Evolutionary conservation across 768 basidiomycete genomes (phyloP), one percentile per base, ranked within the genome.

Genomic region (Cystobasidium ongulense): DNA sequence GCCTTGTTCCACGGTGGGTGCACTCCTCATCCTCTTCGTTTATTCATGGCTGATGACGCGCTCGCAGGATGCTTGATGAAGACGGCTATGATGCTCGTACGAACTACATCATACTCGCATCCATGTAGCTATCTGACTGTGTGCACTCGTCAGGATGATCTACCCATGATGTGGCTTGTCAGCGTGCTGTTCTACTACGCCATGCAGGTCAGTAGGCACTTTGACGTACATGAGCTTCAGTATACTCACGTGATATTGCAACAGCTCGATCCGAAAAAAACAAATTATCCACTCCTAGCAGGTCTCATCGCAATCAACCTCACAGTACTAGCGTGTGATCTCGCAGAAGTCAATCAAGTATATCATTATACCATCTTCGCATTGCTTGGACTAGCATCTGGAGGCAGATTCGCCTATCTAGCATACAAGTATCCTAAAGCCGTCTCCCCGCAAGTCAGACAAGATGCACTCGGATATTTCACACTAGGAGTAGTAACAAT

Each of bases 101-200:
- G 13, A 46, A 46, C n/a, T 46, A 46, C n/a, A 46, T 46, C 13
- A 46, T 46, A 46, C 43, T 46, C 43, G 13, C 13, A n/a, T 13
- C 43, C n/a, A 46, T 46, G n/a, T 13, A 25, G 27, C 11, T 59
- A 13, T 59, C 13, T 13, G 13, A 13, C n/a, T 46, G 13, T 46
- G 43, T 59, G 11, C 29, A n/a, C 61, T 39, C 31, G 39, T n/a
- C 65, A 67, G 65, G 68, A 71, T 53, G 43, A 54, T 36, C 29
- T 71, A 53, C 68, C 68, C 1, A 71, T 71, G 68, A 71, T 71
- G 68, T 71, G 68, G 68, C 68, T 71, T 53, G 68, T 71, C 53
- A 57, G 53, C 27, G 54, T 59, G 35, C 53, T 71, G 21, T n/a
- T 59, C 4, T 71, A 71, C 53, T 57, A 21, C n/a, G 33, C 31